Evolutionary conservation across 805 yeast species (phyloP).

Genomic region (Grigorovia yakushimaensis): DNA sequence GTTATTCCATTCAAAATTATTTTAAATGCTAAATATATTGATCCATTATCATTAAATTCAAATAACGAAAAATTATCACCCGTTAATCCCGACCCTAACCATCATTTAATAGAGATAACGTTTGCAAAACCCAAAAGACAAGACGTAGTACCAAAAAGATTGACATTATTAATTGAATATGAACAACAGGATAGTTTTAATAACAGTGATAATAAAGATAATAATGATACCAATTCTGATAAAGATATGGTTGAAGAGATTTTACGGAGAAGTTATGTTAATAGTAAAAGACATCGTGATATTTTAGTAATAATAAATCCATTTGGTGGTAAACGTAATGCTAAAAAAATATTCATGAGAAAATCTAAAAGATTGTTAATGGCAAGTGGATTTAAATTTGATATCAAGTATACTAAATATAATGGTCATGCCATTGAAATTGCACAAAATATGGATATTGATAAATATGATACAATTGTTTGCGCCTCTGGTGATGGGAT

Average conservation of each 20-base stretch:
- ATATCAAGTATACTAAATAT: constrained; percentile 53
- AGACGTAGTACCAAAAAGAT: constrained; percentile 30
- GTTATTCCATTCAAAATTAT: constrained; percentile 28
- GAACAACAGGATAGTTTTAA: neutral
- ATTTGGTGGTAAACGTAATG: constrained; percentile 80
- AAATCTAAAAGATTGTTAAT: constrained; percentile 60
- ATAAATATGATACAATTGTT: constrained; percentile 62
- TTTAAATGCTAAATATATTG: constrained; percentile 20
- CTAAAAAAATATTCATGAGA: constrained; percentile 43
- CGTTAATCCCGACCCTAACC: constrained; percentile 2
- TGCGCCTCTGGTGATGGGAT: constrained; percentile 97
- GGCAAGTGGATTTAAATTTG: constrained; percentile 54
- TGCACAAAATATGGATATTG: constrained; percentile 44
- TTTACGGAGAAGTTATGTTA: constrained; percentile 31
- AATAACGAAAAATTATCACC: constrained; percentile 2
- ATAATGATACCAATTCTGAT: neutral
- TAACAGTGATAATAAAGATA: constrained; percentile 6
- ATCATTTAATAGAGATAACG: constrained; percentile 24
- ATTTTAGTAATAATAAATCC: constrained; percentile 76
- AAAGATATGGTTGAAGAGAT: constrained; percentile 27
- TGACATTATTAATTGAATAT: constrained; percentile 24
- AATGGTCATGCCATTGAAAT: constrained; percentile 69
- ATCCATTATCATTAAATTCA: neutral
- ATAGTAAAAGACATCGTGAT: constrained; percentile 34
- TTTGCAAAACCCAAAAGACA: constrained; percentile 30